These are phyloP conservation scores for Pythium brachiatum DNA, from an alignment of 352 stramenopile species.

Conservation along the genomic window DNA sequence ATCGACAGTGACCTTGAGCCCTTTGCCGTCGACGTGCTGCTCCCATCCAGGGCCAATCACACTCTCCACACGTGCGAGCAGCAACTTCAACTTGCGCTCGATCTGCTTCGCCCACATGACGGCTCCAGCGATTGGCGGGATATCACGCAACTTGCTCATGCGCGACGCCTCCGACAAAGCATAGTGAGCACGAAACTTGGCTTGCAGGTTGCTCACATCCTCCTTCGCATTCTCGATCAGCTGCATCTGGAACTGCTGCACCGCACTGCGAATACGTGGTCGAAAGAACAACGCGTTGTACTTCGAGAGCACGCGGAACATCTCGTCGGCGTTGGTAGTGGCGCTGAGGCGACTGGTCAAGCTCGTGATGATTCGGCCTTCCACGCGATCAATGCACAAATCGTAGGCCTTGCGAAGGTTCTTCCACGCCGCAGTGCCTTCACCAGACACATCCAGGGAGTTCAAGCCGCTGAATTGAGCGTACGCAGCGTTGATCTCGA, in stretches of 20 bases:
- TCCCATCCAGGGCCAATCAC: slow-evolving; percentile 97
- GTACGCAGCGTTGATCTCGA: slow-evolving; percentile 90
- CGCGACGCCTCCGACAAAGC: slow-evolving; percentile 94
- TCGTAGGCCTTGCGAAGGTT: slow-evolving; percentile 89
- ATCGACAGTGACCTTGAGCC: slow-evolving; percentile 91
- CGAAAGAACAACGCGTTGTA: slow-evolving; percentile 98
- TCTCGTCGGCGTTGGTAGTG: slow-evolving; percentile 93
- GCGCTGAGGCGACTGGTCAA: slow-evolving; percentile 85
- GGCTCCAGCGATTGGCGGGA: slow-evolving; percentile 96
- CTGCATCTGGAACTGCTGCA: slow-evolving; percentile 99
- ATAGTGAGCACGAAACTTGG: slow-evolving; percentile 94
- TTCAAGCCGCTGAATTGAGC: slow-evolving; percentile 74
- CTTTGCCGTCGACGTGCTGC: slow-evolving; percentile 95
- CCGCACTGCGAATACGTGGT: slow-evolving; percentile 91
- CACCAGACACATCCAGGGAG: slow-evolving; percentile 82
- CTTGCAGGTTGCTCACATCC: slow-evolving; percentile 95
- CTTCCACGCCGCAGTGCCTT: slow-evolving; percentile 82
- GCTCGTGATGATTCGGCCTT: slow-evolving; percentile 90
- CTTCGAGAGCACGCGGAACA: slow-evolving; percentile 96
- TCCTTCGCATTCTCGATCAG: slow-evolving; percentile 98
- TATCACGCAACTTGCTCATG: slow-evolving; percentile 95
- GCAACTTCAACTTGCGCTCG: slow-evolving; percentile 96
- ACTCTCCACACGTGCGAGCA: slow-evolving; percentile 96
- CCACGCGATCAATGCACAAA: slow-evolving; percentile 89
- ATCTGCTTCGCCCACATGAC: slow-evolving; percentile 99